A percentile compares a stretch with the other conserved stretches of the same genome.
Evolutionary conservation across 116 monocot genomes (phyloP).

Genomic region (Thalassia testudinum): DNA sequence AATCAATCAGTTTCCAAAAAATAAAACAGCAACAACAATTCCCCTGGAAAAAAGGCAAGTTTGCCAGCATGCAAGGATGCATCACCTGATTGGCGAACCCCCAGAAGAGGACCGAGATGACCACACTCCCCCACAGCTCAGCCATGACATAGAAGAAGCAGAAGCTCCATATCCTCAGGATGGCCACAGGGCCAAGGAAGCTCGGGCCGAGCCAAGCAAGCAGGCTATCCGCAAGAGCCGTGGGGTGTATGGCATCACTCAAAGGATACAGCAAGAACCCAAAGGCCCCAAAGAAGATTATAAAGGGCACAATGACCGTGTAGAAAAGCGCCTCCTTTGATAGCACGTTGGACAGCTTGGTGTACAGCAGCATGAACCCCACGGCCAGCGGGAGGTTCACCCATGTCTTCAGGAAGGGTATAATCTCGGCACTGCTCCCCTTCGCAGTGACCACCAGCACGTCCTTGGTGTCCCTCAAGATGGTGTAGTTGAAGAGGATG

Average conservation of each 20-base stretch:
- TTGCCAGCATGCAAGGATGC: too few relatives aligned
- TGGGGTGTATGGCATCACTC: conserved; percentile 55
- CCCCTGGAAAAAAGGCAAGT: too few relatives aligned
- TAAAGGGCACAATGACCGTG: conserved; percentile 67
- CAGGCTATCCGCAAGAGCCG: conserved; percentile 59
- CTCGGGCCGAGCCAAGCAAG: conserved; percentile 52
- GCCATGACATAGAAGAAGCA: conserved; percentile 97
- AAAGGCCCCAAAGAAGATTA: conserved; percentile 75
- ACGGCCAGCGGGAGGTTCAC: conserved; percentile 88
- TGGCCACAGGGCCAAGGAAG: conserved; percentile 76
- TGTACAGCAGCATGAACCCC: conserved; percentile 85
- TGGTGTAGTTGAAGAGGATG: conserved; percentile 89
- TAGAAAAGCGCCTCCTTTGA: conserved; percentile 92
- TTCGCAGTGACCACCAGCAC: conserved; percentile 82
- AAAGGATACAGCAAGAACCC: conserved; percentile 65
- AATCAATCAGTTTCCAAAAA: too few relatives aligned
- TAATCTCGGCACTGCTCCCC: conserved; percentile 91
- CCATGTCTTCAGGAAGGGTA: conserved; percentile 91
- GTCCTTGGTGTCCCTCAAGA: conserved; percentile 82
- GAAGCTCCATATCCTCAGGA: conserved; percentile 87
- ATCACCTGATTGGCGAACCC: conserved; percentile 98
- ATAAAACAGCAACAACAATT: too few relatives aligned
- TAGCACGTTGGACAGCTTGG: conserved; percentile 68
- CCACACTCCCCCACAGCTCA: conserved; percentile 98
- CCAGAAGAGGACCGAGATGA: conserved; percentile 96